These are phyloP conservation scores for Naematelia aurantialba DNA, from an alignment of 768 basidiomycete genomes.

Conservation along the genomic window DNA sequence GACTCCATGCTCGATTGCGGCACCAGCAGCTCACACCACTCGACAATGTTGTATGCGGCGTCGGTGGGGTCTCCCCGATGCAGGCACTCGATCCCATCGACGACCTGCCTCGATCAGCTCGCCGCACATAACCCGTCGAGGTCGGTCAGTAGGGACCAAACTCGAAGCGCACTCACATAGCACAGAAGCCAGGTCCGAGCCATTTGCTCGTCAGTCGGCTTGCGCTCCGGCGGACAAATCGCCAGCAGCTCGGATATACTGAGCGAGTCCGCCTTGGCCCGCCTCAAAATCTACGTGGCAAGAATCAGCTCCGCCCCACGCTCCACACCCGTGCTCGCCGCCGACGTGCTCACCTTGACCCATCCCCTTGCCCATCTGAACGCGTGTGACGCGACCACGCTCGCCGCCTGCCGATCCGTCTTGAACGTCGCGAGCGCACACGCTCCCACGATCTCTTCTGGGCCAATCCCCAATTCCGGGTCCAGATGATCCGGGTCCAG, in stretches of 20 bases:
- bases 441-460: constrained; percentile 40
- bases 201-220: constrained; percentile 19
- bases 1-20: not conserved
- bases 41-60: constrained; percentile 11
- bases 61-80: constrained; percentile 8
- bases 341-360: constrained; percentile 31
- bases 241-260: constrained; percentile 19
- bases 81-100: constrained; percentile 17
- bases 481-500: constrained; percentile 27
- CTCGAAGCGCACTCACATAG: constrained; percentile 23
- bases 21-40: constrained; percentile 14
- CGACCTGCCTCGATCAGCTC: constrained; percentile 10
- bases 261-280: constrained; percentile 5
- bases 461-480: constrained; percentile 39
- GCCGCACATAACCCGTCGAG: not conserved
- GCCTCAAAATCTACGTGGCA: constrained; percentile 8
- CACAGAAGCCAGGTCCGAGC: constrained; percentile 36
- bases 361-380: constrained; percentile 38
- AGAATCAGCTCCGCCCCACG: too few relatives aligned
- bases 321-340: too few relatives aligned
- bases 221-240: constrained; percentile 26
- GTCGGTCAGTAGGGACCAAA: too few relatives aligned
- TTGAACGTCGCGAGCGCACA: constrained; percentile 26
- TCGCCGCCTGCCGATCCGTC: constrained; percentile 21
- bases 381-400: constrained; percentile 22